These are phyloP conservation scores for Lentinula raphanica DNA, from an alignment of 768 basidiomycete species.

Conservation along the genomic window DNA sequence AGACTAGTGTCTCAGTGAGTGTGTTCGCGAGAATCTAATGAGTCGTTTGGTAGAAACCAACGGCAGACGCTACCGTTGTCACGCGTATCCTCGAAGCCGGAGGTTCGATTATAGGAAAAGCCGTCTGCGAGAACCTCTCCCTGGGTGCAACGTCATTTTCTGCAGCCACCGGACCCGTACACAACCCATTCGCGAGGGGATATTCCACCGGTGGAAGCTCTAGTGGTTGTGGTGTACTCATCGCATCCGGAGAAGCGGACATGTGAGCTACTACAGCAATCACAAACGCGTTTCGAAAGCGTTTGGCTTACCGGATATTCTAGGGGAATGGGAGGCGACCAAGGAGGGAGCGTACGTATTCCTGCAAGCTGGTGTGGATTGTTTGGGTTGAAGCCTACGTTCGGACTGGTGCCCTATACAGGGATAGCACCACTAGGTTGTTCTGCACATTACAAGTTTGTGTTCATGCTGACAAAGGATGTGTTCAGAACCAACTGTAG, in stretches of 20 bases:
- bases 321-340: slow-evolving; percentile 8
- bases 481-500: background rate
- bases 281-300: no score
- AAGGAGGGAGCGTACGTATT: slow-evolving; percentile 4
- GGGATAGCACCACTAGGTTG: slow-evolving; percentile 6
- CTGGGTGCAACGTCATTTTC: background rate
- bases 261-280: background rate
- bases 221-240: background rate
- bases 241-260: slow-evolving; percentile 1
- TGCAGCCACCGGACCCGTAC: slow-evolving; percentile 6
- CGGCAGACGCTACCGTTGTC: slow-evolving; percentile 3
- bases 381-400: background rate
- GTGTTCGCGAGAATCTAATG: no score
- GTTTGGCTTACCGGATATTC: background rate
- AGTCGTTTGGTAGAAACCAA: slow-evolving; percentile 4
- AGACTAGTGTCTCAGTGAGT: background rate
- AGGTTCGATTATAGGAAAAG: background rate
- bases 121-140: slow-evolving; percentile 6
- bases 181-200: slow-evolving; percentile 3
- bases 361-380: slow-evolving; percentile 5
- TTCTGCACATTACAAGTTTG: background rate
- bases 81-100: slow-evolving; percentile 1
- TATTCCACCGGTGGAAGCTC: slow-evolving; percentile 5
- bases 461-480: background rate
- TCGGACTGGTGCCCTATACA: slow-evolving; percentile 6